Conservation (phyloP, 306 rosid species). For the Cicer yamashitae region DNA sequence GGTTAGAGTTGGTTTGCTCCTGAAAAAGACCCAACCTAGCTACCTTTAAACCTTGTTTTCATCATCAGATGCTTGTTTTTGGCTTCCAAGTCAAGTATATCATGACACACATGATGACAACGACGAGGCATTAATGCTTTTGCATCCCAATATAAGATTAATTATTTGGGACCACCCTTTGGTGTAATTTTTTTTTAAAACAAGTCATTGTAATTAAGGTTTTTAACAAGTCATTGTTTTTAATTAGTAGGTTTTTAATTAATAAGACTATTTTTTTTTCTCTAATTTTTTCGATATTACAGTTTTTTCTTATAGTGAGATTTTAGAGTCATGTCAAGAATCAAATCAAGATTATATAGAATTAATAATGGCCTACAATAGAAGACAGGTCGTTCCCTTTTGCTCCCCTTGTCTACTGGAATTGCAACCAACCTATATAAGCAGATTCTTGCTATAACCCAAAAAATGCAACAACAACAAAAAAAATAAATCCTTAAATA, state of each 20-base stretch:
- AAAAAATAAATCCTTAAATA: background rate
- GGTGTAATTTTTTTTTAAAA: slow-evolving; percentile 8
- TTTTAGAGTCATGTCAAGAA: slow-evolving; percentile 25
- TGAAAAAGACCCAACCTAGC: slow-evolving; percentile 28
- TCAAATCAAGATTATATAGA: slow-evolving; percentile 4
- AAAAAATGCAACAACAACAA: background rate
- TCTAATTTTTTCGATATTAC: background rate
- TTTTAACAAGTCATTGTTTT: too few relatives aligned
- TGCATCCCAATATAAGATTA: slow-evolving; percentile 35
- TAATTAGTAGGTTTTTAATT: too few relatives aligned
- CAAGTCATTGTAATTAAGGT: too few relatives aligned
- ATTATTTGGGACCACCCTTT: slow-evolving; percentile 46
- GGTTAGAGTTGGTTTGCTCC: slow-evolving; percentile 38
- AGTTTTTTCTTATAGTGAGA: background rate
- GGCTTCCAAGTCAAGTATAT: slow-evolving; percentile 53
- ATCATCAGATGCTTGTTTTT: slow-evolving; percentile 42
- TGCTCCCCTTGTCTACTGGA: slow-evolving; percentile 21
- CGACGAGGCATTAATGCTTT: slow-evolving; percentile 37
- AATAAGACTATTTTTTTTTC: background rate
- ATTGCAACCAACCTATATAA: background rate
- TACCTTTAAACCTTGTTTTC: background rate
- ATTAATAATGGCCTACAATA: slow-evolving; percentile 35
- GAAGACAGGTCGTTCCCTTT: slow-evolving; percentile 38
- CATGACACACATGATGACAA: slow-evolving; percentile 43
- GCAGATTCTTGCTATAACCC: background rate